These are phyloP conservation scores for Saccharomycopsis phalli DNA, from an alignment of 1,139 yeast genomes.

Conservation along the genomic window DNA sequence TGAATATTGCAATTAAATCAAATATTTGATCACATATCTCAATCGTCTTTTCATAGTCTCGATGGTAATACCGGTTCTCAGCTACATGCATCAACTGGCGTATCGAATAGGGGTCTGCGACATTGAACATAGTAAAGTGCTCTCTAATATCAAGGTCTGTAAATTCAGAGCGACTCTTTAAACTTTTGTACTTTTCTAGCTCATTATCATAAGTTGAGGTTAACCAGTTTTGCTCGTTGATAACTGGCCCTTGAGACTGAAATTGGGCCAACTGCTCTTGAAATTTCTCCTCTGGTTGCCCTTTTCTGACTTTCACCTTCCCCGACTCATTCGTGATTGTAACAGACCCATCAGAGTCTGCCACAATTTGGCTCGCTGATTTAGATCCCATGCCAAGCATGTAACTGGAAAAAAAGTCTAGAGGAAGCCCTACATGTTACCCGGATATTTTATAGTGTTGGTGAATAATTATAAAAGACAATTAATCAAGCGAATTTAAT, in stretches of 20 bases:
- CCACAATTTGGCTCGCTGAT: slow-evolving; percentile 1
- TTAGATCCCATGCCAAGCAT: no score
- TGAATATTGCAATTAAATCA: slow-evolving; percentile 9
- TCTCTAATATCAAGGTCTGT: neutral
- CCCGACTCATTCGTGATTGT: slow-evolving; percentile 27
- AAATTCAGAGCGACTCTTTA: neutral
- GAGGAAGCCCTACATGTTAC: no score
- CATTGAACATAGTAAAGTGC: slow-evolving; percentile 11
- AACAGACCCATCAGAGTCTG: slow-evolving; percentile 22
- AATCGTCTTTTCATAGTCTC: slow-evolving; percentile 10
- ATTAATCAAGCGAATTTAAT: no score
- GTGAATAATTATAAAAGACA: no score
- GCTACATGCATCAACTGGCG: slow-evolving; percentile 16
- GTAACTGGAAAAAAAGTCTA: no score
- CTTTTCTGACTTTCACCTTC: slow-evolving; percentile 32
- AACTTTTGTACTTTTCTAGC: neutral
- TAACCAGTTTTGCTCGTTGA: slow-evolving; percentile 37
- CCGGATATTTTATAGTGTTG: no score
- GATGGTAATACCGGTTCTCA: slow-evolving; percentile 18
- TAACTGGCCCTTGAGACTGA: slow-evolving; percentile 35
- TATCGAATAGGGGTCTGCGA: slow-evolving; percentile 7
- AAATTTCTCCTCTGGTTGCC: slow-evolving; percentile 42
- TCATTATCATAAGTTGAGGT: slow-evolving; percentile 8
- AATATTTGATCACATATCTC: slow-evolving; percentile 13
- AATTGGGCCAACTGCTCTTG: slow-evolving; percentile 33